Percentiles rank a stretch among this genome's conserved stretches.
Conservation (phyloP, 2,329 filamentous ascomycete species). For the Thielaviopsis euricoi region DNA sequence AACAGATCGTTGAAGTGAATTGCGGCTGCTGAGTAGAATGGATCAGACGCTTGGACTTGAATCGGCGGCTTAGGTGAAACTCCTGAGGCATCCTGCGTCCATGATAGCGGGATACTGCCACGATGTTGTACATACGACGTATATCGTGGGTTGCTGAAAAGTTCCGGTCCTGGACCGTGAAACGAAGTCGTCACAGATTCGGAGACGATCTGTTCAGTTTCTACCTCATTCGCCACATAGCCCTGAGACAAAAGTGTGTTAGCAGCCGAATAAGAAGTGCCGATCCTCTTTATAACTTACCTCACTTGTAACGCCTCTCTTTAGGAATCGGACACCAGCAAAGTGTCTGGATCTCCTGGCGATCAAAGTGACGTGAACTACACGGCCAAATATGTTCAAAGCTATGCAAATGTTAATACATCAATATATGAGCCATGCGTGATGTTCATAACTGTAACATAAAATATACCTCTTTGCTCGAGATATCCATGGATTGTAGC, state of each 20-base stretch:
- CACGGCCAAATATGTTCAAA: conserved; percentile 69
- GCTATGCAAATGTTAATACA: conserved; percentile 51
- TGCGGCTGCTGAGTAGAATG: conserved; percentile 85
- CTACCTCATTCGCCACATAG: conserved; percentile 95
- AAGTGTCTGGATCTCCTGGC: conserved; percentile 85
- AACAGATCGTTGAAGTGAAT: conserved; percentile 93
- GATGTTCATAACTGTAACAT: too few relatives aligned
- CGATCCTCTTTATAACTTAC: conserved; percentile 23
- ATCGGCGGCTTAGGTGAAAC: conserved; percentile 95
- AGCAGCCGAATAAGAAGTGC: not conserved
- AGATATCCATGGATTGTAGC: conserved; percentile 94
- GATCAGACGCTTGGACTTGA: conserved; percentile 85
- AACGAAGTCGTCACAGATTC: conserved; percentile 92
- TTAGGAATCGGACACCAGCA: conserved; percentile 84
- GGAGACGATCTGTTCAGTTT: conserved; percentile 95
- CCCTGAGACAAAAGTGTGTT: conserved; percentile 29
- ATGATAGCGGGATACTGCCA: conserved; percentile 90
- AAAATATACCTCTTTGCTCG: conserved; percentile 65
- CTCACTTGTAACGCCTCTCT: conserved; percentile 83
- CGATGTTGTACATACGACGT: conserved; percentile 95
- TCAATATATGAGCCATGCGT: conserved; percentile 83
- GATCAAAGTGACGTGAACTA: conserved; percentile 84
- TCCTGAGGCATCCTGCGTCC: conserved; percentile 91
- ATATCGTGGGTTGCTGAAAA: conserved; percentile 80
- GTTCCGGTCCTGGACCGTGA: conserved; percentile 69